Base-by-base conservation (phyloP, 805 yeast species). In the Kurtzmaniella cleridarum region DNA sequence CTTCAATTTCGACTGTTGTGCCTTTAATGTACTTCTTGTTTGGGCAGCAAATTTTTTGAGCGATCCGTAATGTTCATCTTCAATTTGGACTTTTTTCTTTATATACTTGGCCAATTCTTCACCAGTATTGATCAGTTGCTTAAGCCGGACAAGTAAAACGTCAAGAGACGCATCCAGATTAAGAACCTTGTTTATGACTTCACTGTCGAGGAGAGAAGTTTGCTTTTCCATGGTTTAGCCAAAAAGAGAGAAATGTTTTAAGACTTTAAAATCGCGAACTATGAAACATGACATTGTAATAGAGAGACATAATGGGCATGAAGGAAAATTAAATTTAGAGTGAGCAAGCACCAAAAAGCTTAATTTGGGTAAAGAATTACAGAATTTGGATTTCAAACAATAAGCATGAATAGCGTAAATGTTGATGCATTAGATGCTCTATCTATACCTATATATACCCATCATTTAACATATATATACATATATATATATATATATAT, bases 71-170 rank as follows among this genome's bases (percentile, higher is more conserved):
- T 87, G 85, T 41, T 84, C 95, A 47, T 82, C 85, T 58, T 88
- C 96, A 38, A 82, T 72, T 27, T 75, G 64, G 23, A 88, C 88
- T 51, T 85, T 83, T 60, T 82, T 85, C 56, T 83, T 84, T 40
- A 91, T 66, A 59, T 78, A 93, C 48, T 78, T 78, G 23, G 87
- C 71, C 50, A 88, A 81, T 54, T 93, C 98, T 52, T 89, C 96
- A 47, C 95, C 82, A 0, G 95, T 81, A 43, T 73, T 71, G 32
- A 90, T 71, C 41, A 89, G 78, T 58, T 83, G 91, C 61, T 91
- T 91, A 41, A 90, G 69, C 31, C 95, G 71, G 1, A 71, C 63
- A 36, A 90, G 67, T 14, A 91, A 67, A 0, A 87, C 71, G 43
- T 84, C 93, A 38, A 88, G 73, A 2, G 95, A 85, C 5, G 79